Conservation (phyloP, 352 stramenopile genomes). For the Phytophthora sp. region DNA sequence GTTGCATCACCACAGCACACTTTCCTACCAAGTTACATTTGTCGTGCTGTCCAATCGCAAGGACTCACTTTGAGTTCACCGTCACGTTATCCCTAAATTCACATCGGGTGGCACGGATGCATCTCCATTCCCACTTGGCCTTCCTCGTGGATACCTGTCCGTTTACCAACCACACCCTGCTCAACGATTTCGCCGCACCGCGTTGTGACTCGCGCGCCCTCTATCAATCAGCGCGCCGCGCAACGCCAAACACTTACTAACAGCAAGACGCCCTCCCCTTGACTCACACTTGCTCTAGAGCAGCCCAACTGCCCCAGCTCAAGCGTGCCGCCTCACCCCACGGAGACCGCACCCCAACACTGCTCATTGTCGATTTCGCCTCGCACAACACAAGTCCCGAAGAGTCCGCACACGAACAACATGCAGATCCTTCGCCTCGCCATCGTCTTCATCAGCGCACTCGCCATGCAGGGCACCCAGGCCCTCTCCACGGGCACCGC, state of each 20-base stretch:
- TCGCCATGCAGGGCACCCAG: slow-evolving; percentile 39
- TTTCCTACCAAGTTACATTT: no score
- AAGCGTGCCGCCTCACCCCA: not conserved
- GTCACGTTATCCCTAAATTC: not conserved
- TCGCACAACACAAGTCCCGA: slow-evolving; percentile 13
- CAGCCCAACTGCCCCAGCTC: not conserved
- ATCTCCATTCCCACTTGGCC: slow-evolving; percentile 10
- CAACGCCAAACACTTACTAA: not conserved
- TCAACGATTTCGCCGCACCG: not conserved
- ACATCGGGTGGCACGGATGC: not conserved
- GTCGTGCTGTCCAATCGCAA: not conserved
- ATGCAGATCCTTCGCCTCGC: slow-evolving; percentile 28
- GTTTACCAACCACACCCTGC: not conserved
- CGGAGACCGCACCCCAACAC: not conserved
- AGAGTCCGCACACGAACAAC: not conserved
- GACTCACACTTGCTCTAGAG: no score
- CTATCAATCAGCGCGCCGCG: not conserved
- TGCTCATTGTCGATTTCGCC: slow-evolving; percentile 26
- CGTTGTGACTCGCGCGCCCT: not conserved
- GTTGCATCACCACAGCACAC: no score
- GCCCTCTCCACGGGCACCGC: slow-evolving; percentile 27
- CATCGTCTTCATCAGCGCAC: slow-evolving; percentile 21
- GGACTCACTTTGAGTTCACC: no score
- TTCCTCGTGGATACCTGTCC: not conserved
- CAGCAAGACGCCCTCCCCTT: not conserved